These are phyloP conservation scores for Sporothrix protearum DNA, from an alignment of 2,329 filamentous ascomycete genomes.

Conservation along the genomic window DNA sequence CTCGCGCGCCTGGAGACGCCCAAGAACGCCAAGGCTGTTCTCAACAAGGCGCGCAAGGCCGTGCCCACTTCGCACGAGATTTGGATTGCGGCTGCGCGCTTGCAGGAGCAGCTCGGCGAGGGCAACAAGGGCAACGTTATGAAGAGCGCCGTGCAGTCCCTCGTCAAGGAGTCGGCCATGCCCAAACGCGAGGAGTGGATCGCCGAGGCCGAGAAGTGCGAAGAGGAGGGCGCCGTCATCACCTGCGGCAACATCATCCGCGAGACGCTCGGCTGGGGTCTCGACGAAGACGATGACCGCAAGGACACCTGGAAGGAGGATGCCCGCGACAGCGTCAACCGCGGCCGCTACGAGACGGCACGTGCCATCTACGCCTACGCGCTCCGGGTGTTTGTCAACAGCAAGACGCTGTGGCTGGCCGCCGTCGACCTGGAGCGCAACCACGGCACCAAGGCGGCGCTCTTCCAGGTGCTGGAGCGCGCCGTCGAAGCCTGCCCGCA, in stretches of 20 bases:
- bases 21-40: slow-evolving; percentile 87
- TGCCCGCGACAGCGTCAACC: slow-evolving; percentile 73
- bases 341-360: slow-evolving; percentile 84
- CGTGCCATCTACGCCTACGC: slow-evolving; percentile 91
- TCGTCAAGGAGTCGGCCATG: slow-evolving; percentile 93
- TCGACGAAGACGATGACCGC: slow-evolving; percentile 94
- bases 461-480: slow-evolving; percentile 85
- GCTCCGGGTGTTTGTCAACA: slow-evolving; percentile 82
- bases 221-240: slow-evolving; percentile 80
- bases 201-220: slow-evolving; percentile 86
- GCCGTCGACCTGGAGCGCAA: slow-evolving; percentile 88
- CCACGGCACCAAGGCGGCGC: slow-evolving; percentile 69
- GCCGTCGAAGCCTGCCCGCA: slow-evolving; percentile 90
- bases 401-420: slow-evolving; percentile 82
- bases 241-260: slow-evolving; percentile 88
- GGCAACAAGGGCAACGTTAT: slow-evolving; percentile 80
- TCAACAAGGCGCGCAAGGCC: slow-evolving; percentile 92
- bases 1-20: slow-evolving; percentile 84
- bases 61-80: slow-evolving; percentile 91
- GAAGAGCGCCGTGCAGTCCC: slow-evolving; percentile 84
- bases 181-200: slow-evolving; percentile 98
- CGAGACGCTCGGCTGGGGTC: slow-evolving; percentile 85
- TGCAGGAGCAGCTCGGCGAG: slow-evolving; percentile 84
- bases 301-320: slow-evolving; percentile 97
- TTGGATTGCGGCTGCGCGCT: slow-evolving; percentile 88